Evolutionary conservation across 2,329 filamentous ascomycete species (phyloP).

Genomic region (Aspergillus clavatus): DNA sequence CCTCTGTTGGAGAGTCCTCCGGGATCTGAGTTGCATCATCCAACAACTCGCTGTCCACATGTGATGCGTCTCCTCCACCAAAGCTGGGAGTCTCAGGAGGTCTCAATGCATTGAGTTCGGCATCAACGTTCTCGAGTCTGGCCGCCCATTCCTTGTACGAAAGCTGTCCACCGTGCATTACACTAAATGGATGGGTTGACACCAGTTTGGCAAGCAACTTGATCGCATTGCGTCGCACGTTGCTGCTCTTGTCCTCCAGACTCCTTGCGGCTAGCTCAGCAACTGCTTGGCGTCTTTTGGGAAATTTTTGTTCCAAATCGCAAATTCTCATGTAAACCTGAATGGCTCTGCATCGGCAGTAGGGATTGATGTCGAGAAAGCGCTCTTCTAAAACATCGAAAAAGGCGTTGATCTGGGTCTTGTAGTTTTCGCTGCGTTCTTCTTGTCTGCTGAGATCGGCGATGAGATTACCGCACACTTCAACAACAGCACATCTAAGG

Average conservation of each 20-base stretch:
- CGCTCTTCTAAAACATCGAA: slow-evolving; percentile 95
- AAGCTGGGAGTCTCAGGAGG: slow-evolving; percentile 70
- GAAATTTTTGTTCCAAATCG: slow-evolving; percentile 92
- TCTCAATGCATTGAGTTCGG: slow-evolving; percentile 73
- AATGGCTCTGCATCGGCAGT: slow-evolving; percentile 84
- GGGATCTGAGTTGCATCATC: slow-evolving; percentile 84
- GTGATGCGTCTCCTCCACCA: slow-evolving; percentile 61
- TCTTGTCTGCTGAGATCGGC: slow-evolving; percentile 84
- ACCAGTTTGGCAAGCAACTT: slow-evolving; percentile 84
- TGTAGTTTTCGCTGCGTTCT: slow-evolving; percentile 86
- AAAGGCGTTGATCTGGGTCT: slow-evolving; percentile 92
- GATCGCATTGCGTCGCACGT: slow-evolving; percentile 90
- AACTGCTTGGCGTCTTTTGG: slow-evolving; percentile 81
- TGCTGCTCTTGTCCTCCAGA: slow-evolving; percentile 96
- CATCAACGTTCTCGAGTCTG: slow-evolving; percentile 75
- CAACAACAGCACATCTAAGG: slow-evolving; percentile 85
- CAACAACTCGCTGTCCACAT: slow-evolving; percentile 70
- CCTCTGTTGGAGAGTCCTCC: slow-evolving; percentile 60
- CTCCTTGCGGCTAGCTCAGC: slow-evolving; percentile 84
- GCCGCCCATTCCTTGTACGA: slow-evolving; percentile 80
- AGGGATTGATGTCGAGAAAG: slow-evolving; percentile 94
- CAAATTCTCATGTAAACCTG: slow-evolving; percentile 91
- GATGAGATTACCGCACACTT: slow-evolving; percentile 95
- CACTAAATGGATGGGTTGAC: slow-evolving; percentile 88
- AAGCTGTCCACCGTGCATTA: slow-evolving; percentile 84